Evolutionary conservation across 768 basidiomycete species (phyloP), one percentile per base, ranked within the genome.

Genomic region (Chiua virens): DNA sequence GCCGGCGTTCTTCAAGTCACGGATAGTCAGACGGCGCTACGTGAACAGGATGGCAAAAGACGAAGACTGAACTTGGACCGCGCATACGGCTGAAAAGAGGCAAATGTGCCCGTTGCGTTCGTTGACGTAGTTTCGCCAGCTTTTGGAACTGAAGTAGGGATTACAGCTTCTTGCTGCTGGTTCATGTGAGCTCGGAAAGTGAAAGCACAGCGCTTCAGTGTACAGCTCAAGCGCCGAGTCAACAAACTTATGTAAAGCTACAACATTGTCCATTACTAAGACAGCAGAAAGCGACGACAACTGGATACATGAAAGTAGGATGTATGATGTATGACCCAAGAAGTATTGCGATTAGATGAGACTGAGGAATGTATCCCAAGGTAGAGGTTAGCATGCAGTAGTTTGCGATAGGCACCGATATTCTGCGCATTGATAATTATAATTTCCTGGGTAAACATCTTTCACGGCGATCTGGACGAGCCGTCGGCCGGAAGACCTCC

Each of bases 51-150:
- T 5, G 18, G 27, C 15, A 59, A 51, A 43, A 34, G 20, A 36
- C 9, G 13, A n/a, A 22, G 40, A 64, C 64, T 59, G 47, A 70
- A 68, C 67, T 63, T 62, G 58, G 67, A 68, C 17, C 56, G 58
- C 10, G 68, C 64, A 21, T 56, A 67, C 22, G 68, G 64, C 37
- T 70, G 67, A 15, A 66, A 43, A 27, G 55, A 30, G 17, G 64
- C 49, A 46, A 68, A 70, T 10, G 39, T 40, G 11, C 58, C 66
- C 18, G 51, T 49, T 18, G 68, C 68, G 7, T 51, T 47, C 20
- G 53, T 52, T 2, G 53, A 55, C 8, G 52, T 42, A 22, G 50
- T 11, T 9, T 36, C 28, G 4, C 36, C 30, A 21, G 10, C 23
- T n/a, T 47, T 45, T 43, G 25, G 7, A 15, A 23, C 36, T 30